Percentiles rank a stretch among this genome's conserved stretches.
phyloP scores from a whole-genome alignment of 108 stramenopile species.

The Hondaea fermentalgiana region DNA sequence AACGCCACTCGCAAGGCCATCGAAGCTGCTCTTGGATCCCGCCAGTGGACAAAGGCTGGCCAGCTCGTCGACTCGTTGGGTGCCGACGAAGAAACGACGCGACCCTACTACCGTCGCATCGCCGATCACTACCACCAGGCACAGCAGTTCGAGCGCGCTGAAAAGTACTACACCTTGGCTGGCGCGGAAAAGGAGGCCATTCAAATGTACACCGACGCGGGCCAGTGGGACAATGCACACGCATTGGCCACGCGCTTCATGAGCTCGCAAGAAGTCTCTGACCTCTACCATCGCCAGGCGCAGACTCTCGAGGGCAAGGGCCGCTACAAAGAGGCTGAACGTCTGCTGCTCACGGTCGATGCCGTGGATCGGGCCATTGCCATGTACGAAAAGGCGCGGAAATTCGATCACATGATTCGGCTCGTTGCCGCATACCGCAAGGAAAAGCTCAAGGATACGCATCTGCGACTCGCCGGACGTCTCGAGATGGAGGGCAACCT shows the following conservation, averaged over 20 bases:
- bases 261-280: constrained; percentile 39
- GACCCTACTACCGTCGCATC: constrained; percentile 41
- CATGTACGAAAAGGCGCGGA: constrained; percentile 52
- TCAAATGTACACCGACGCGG: constrained; percentile 50
- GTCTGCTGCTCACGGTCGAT: constrained; percentile 43
- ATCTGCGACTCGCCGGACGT: constrained; percentile 48
- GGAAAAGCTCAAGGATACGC: constrained; percentile 50
- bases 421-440: constrained; percentile 40
- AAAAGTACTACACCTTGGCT: constrained; percentile 42
- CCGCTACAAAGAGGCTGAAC: constrained; percentile 44
- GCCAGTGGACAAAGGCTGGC: constrained; percentile 52
- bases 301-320: constrained; percentile 41
- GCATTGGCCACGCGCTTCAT: constrained; percentile 44
- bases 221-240: constrained; percentile 53
- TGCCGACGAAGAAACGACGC: constrained; percentile 35
- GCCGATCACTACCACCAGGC: constrained; percentile 45
- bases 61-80: constrained; percentile 27
- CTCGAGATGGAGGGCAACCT: constrained; percentile 49
- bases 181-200: constrained; percentile 42
- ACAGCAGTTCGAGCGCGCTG: constrained; percentile 34
- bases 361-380: constrained; percentile 46
- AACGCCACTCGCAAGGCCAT: constrained; percentile 49
- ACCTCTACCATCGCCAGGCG: constrained; percentile 48
- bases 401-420: constrained; percentile 51
- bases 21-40: constrained; percentile 44